Percentiles rank a stretch among this genome's conserved stretches.
These are phyloP conservation scores for Calonectria fujianensis DNA, from an alignment of 2,329 filamentous ascomycete species.

Conservation along the genomic window DNA sequence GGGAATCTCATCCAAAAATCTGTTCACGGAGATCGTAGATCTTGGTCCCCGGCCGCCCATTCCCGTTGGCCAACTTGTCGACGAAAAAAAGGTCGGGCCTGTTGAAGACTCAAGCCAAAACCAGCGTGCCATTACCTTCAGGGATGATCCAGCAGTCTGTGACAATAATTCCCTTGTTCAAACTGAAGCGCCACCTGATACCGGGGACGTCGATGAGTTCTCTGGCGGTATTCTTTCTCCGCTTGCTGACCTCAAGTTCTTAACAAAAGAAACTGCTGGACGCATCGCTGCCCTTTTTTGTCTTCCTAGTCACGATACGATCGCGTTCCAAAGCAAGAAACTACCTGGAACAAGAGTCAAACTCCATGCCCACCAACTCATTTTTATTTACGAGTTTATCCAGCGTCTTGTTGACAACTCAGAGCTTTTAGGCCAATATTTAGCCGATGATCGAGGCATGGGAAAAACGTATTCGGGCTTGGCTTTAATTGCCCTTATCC, in stretches of 20 bases:
- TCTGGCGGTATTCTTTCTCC: slow-evolving; percentile 5
- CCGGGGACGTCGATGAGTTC: neutral
- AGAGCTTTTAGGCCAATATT: slow-evolving; percentile 1
- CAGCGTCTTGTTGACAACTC: neutral
- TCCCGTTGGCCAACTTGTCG: neutral
- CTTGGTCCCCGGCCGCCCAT: neutral
- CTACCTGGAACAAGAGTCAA: slow-evolving; percentile 5
- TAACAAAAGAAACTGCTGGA: neutral
- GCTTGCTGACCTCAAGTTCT: neutral
- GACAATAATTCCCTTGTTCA: neutral
- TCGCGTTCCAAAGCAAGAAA: neutral
- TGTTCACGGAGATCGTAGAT: neutral
- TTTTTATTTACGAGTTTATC: slow-evolving; percentile 18
- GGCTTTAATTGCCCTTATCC: slow-evolving; percentile 11
- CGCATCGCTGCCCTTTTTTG: neutral
- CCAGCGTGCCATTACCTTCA: too few species aligned
- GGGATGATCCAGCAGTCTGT: neutral
- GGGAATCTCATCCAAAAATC: neutral
- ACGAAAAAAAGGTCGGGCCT: neutral
- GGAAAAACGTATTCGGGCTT: slow-evolving; percentile 13
- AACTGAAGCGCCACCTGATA: neutral
- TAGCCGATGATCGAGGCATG: slow-evolving; percentile 22
- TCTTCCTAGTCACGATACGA: neutral
- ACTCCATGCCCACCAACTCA: slow-evolving; percentile 1
- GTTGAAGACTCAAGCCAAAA: neutral